Evolutionary conservation across 108 stramenopile genomes (phyloP), one percentile per base, ranked within the genome.

Genomic region (Stephanodiscus minutulus): DNA sequence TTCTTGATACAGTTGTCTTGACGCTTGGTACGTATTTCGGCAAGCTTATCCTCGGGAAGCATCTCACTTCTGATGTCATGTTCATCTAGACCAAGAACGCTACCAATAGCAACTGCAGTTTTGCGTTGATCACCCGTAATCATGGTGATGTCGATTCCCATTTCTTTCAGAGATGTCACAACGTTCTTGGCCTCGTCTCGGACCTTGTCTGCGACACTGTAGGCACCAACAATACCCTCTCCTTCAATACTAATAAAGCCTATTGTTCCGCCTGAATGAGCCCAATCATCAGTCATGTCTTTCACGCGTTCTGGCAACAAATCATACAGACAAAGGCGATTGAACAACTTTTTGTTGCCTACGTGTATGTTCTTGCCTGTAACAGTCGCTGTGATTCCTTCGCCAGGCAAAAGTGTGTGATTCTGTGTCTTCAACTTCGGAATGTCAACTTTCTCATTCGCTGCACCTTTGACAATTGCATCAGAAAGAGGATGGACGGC

Each of bases 61-160:
- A 92, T 77, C 50, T 88, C 64, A 48, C 85, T 83, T 33, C 73
- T 77, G 29, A 89, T 83, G 28, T 84, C 55, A 9, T 75, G 58
- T 15, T 61, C 41, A 1, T 39, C 43, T 4, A 97, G 61, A 1
- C 96, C 96, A 36, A 96, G 65, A 24, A 71, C 54, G 17, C 61
- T 18, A 6, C 92, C 98, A 50, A 98, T 84, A 6, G 85, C 87
- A 7, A 87, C 44, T 3, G 98, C 98, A 9, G 97, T 94, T 27
- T 75, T 82, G 18, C 72, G 60, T 11, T 83, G 76, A 67, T 99
- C 98, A 10, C 98, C 98, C 8, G 98, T 99, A 57, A 99, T 81
- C 97, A 99, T 98, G 33, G 70, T 87, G 12, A 94, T 70, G 13
- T 89, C 82, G 7, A 95, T 93, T 5, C 93, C 93, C 56, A 85